A percentile compares a stretch with the other conserved stretches of the same genome.
phyloP scores from a whole-genome alignment of 108 stramenopile species.

The Schizochytrium sp. region DNA sequence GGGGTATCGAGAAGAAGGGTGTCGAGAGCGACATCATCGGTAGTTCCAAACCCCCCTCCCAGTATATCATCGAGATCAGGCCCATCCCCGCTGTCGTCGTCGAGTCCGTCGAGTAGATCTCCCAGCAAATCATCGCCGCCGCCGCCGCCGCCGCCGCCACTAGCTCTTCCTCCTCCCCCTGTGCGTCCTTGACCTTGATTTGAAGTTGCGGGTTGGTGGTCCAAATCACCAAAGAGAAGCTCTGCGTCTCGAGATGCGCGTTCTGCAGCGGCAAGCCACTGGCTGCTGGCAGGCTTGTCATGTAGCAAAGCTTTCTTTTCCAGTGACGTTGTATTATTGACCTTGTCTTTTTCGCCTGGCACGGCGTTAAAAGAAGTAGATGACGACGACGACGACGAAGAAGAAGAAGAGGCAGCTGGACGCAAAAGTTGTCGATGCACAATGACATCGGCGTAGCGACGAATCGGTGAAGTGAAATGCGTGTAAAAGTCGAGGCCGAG shows the following conservation, averaged over 20 bases:
- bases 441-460: slow-evolving; percentile 50
- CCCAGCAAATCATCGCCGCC: background rate
- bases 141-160: no score
- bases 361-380: background rate
- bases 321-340: no score
- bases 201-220: background rate
- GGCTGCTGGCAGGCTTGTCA: slow-evolving; percentile 42
- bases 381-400: background rate
- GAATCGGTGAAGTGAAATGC: slow-evolving; percentile 75
- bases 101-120: background rate
- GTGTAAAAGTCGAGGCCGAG: slow-evolving; percentile 68
- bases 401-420: background rate
- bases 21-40: no score
- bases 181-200: background rate
- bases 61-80: background rate
- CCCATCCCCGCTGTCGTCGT: background rate
- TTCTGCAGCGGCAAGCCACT: slow-evolving; percentile 4
- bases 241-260: slow-evolving; percentile 24
- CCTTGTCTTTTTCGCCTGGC: background rate
- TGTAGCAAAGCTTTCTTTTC: slow-evolving; percentile 6
- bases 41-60: background rate
- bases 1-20: no score
- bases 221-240: slow-evolving; percentile 19
- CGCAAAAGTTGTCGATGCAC: slow-evolving; percentile 56
- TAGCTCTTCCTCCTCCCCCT: no score